Conservation (phyloP, 2,329 filamentous ascomycete genomes). For the Scytalidium sp. region DNA sequence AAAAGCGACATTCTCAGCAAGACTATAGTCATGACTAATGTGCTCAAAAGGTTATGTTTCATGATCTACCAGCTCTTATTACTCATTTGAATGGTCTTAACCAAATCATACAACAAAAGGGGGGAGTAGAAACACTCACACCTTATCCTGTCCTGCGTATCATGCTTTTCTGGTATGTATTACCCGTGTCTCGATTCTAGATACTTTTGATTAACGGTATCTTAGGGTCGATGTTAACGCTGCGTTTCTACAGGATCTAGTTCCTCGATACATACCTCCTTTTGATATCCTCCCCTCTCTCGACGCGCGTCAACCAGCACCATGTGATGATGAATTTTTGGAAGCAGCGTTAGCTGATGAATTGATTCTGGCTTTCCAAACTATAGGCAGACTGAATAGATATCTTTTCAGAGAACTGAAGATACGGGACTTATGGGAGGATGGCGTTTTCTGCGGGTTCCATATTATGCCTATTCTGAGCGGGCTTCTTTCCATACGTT, state of each 20-base stretch:
- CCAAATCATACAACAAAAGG: slow-evolving; percentile 7
- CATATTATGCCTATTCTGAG: slow-evolving; percentile 7
- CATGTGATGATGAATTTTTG: neutral
- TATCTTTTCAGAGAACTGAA: neutral
- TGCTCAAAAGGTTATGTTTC: slow-evolving; percentile 10
- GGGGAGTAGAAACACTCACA: slow-evolving; percentile 3
- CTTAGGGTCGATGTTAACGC: slow-evolving; percentile 10
- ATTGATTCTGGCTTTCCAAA: neutral
- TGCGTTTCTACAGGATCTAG: slow-evolving; percentile 4
- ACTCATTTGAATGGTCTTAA: slow-evolving; percentile 8
- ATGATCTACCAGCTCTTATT: slow-evolving; percentile 5
- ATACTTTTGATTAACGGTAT: neutral
- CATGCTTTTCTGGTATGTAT: slow-evolving; percentile 10
- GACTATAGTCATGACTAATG: neutral
- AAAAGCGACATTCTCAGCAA: neutral
- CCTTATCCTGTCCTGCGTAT: slow-evolving; percentile 6
- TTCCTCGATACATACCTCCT: slow-evolving; percentile 9
- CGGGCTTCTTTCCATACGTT: slow-evolving; percentile 3
- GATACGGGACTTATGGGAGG: slow-evolving; percentile 3
- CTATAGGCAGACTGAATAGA: slow-evolving; percentile 4
- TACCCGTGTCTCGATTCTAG: neutral
- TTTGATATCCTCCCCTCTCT: slow-evolving; percentile 5
- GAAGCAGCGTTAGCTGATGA: neutral
- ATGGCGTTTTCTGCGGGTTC: slow-evolving; percentile 8
- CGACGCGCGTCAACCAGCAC: neutral